These are phyloP conservation scores for Fusarium sororula DNA, from an alignment of 2,329 filamentous ascomycete genomes.

Conservation along the genomic window DNA sequence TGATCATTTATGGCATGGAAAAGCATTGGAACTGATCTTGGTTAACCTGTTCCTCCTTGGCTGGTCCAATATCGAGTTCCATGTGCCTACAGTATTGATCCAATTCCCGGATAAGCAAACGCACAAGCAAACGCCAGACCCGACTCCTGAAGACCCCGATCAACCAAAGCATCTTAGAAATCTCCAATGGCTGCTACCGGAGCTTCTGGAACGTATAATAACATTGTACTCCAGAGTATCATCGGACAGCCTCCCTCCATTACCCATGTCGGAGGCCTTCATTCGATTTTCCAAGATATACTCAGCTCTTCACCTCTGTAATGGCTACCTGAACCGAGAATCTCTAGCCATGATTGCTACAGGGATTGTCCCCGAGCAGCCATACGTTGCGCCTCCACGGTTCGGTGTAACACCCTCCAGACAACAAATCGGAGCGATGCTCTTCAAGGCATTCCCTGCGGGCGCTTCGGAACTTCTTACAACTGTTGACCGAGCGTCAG, in stretches of 20 bases:
- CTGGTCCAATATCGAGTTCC: constrained; percentile 86
- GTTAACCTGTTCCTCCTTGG: constrained; percentile 84
- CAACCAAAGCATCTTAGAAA: constrained; percentile 64
- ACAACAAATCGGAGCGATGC: constrained; percentile 69
- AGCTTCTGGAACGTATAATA: constrained; percentile 78
- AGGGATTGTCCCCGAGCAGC: constrained; percentile 63
- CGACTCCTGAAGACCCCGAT: constrained; percentile 48
- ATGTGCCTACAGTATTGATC: constrained; percentile 69
- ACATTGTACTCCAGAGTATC: constrained; percentile 77
- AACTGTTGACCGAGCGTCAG: constrained; percentile 77
- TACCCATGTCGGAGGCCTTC: constrained; percentile 76
- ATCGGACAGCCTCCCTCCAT: constrained; percentile 74
- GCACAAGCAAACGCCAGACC: constrained; percentile 46
- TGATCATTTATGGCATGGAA: constrained; percentile 97
- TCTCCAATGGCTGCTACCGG: constrained; percentile 70
- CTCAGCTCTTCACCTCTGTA: constrained; percentile 70
- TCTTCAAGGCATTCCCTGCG: constrained; percentile 77
- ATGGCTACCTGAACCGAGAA: constrained; percentile 68
- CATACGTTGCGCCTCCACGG: constrained; percentile 62
- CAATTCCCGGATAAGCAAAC: constrained; percentile 58
- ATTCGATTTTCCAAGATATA: constrained; percentile 78
- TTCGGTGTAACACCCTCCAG: constrained; percentile 66
- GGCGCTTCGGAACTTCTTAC: constrained; percentile 73
- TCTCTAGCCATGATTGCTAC: constrained; percentile 73
- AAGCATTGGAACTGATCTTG: constrained; percentile 88